These are phyloP conservation scores for Vachellia collinsii DNA, from an alignment of 306 rosid species.

Conservation along the genomic window DNA sequence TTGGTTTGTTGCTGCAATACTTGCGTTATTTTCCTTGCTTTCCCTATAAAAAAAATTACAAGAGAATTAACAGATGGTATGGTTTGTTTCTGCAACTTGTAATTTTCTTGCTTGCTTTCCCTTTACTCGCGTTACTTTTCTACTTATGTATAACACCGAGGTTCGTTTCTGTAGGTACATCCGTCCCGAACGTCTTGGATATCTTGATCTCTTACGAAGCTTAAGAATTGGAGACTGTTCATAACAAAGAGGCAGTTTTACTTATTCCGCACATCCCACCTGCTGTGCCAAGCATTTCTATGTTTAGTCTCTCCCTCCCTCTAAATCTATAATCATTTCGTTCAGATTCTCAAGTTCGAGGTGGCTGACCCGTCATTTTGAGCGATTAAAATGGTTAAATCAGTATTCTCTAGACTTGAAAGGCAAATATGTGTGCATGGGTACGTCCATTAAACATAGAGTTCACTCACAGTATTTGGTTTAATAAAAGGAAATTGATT, in stretches of 20 bases:
- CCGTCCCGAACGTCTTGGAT: slow-evolving; percentile 64
- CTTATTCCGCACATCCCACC: background rate
- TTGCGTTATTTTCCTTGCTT: too few relatives aligned
- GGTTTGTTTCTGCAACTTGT: background rate
- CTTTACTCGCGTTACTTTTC: background rate
- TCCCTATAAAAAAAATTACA: too few relatives aligned
- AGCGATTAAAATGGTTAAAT: background rate
- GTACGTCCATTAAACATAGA: background rate
- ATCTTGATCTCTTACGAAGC: slow-evolving; percentile 77
- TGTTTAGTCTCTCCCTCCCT: background rate
- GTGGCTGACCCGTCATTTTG: background rate
- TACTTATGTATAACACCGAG: background rate
- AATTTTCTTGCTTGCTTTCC: too few relatives aligned
- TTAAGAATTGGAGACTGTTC: slow-evolving; percentile 69
- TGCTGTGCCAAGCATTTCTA: background rate
- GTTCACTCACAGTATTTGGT: too few relatives aligned
- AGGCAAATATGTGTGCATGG: background rate
- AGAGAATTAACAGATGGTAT: too few relatives aligned
- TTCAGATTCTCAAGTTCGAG: background rate
- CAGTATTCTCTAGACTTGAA: background rate
- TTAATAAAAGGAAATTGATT: too few relatives aligned
- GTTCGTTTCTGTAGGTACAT: slow-evolving; percentile 59
- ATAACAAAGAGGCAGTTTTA: slow-evolving; percentile 26
- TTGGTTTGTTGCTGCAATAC: slow-evolving; percentile 6
- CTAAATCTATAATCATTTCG: background rate